These are phyloP conservation scores for Neoconidiobolus thromboides DNA, from an alignment of 371 early-diverging fungal species.

Conservation along the genomic window DNA sequence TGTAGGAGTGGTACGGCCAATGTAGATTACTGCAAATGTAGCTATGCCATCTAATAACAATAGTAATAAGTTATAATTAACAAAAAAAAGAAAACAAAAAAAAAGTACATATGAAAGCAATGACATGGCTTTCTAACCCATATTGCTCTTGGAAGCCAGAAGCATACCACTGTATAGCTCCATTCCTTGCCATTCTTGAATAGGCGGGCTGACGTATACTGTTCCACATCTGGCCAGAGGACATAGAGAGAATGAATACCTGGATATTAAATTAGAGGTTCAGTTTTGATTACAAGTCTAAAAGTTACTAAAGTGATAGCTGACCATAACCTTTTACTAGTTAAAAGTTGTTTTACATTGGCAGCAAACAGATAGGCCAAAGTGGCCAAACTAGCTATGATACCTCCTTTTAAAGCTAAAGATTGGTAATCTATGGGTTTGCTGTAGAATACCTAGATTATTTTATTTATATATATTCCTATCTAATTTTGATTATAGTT, in stretches of 20 bases:
- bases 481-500: neutral
- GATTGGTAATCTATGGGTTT: neutral
- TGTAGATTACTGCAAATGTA: constrained; percentile 23
- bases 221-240: constrained; percentile 81
- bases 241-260: constrained; percentile 49
- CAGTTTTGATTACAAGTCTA: neutral
- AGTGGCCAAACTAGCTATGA: neutral
- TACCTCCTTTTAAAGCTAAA: neutral
- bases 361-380: neutral
- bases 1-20: constrained; percentile 20
- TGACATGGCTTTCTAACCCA: constrained; percentile 56
- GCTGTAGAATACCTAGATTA: neutral
- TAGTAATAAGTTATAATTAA: neutral
- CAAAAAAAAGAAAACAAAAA: neutral
- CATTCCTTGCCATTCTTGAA: constrained; percentile 22
- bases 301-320: constrained; percentile 2
- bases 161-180: constrained; percentile 41
- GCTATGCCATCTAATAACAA: constrained; percentile 26
- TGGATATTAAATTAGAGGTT: constrained; percentile 7
- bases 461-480: neutral
- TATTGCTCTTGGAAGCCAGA: constrained; percentile 55
- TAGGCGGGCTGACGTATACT: constrained; percentile 61
- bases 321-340: neutral
- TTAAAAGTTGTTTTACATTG: neutral
- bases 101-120: constrained; percentile 52